Percentiles rank a stretch among this genome's conserved stretches.
Evolutionary conservation across 345 rosid genomes (phyloP).

Genomic region (Camelina sativa): DNA sequence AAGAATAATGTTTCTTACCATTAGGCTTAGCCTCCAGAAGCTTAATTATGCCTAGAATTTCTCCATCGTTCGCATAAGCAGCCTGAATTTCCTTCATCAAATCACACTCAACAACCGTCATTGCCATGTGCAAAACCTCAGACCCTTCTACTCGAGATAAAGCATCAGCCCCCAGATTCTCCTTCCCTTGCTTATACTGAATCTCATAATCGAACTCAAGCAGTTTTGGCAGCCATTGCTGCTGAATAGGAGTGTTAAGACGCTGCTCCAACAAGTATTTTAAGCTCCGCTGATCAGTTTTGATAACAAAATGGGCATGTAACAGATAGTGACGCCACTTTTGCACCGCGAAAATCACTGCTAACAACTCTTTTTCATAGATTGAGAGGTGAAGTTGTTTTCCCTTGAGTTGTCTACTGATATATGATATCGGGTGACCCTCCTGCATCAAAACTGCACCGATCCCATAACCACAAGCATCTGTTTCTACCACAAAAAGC

Average conservation of each 20-base stretch:
- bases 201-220: background rate
- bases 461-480: background rate
- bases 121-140: background rate
- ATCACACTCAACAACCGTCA: background rate
- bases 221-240: background rate
- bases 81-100: background rate
- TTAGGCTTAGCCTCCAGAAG: too few relatives aligned
- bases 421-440: background rate
- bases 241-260: background rate
- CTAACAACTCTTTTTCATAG: background rate
- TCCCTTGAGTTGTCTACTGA: background rate
- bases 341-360: background rate
- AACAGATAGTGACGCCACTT: background rate
- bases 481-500: background rate
- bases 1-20: too few relatives aligned
- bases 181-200: background rate
- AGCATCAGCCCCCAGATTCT: background rate
- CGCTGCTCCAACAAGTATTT: background rate
- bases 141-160: background rate
- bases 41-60: too few relatives aligned
- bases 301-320: too few relatives aligned
- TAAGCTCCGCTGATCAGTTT: background rate
- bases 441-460: background rate
- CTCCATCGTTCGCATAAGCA: too few relatives aligned
- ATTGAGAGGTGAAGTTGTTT: background rate